These are phyloP conservation scores for Yamadazyma kitorensis DNA, from an alignment of 805 yeast genomes.

Conservation along the genomic window DNA sequence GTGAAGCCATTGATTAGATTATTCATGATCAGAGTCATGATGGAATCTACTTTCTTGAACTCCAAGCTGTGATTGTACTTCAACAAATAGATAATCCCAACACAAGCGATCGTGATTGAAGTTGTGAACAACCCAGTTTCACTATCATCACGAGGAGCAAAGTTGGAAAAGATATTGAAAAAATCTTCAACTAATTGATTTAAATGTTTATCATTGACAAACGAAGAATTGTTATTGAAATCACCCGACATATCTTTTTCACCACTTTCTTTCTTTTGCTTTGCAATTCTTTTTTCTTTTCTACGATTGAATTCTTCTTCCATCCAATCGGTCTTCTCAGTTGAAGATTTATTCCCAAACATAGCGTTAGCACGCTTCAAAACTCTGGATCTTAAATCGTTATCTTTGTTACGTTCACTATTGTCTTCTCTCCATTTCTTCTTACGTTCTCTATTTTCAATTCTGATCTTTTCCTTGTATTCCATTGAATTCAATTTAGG, in stretches of 20 bases:
- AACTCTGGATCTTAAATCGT: conserved; percentile 79
- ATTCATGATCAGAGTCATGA: conserved; percentile 20
- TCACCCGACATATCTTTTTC: conserved; percentile 5
- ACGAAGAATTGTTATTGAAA: conserved; percentile 10
- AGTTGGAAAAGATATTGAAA: conserved; percentile 35
- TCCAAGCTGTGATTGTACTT: conserved; percentile 16
- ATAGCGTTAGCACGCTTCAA: conserved; percentile 64
- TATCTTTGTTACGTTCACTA: conserved; percentile 77
- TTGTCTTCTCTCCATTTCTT: conserved; percentile 83
- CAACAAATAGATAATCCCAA: conserved; percentile 24
- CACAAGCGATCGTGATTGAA: conserved; percentile 34
- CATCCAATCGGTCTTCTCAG: conserved; percentile 62
- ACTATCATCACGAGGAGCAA: conserved; percentile 31
- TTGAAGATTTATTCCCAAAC: conserved; percentile 61
- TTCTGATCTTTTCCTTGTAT: conserved; percentile 54
- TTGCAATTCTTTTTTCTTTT: conserved; percentile 54
- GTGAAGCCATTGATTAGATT: conserved; percentile 21
- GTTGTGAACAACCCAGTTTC: conserved; percentile 32
- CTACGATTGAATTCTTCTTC: conserved; percentile 68
- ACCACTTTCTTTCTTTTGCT: conserved; percentile 30
- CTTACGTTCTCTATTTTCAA: conserved; percentile 74
- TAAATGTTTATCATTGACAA: conserved; percentile 12
- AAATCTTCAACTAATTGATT: conserved; percentile 24
- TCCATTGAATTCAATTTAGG: conserved; percentile 32
- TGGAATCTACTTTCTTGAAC: conserved; percentile 20